Conservation (phyloP, 768 basidiomycete species). For the Rhizopogon roseolus region DNA sequence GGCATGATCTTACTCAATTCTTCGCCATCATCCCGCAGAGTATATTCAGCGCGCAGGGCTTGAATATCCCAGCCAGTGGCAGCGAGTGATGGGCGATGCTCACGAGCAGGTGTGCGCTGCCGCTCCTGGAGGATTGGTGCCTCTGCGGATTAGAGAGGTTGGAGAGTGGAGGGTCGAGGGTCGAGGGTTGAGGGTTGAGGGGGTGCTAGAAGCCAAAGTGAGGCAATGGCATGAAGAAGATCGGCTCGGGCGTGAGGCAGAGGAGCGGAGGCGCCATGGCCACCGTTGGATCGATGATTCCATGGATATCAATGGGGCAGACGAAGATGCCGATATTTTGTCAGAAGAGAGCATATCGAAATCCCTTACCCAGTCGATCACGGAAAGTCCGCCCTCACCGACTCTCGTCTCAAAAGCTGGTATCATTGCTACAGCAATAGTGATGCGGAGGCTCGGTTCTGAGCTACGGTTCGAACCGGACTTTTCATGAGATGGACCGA, state of each 20-base stretch:
- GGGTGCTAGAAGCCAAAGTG: constrained; percentile 63
- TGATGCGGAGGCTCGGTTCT: too few species aligned
- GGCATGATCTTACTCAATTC: constrained; percentile 67
- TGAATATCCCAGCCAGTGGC: constrained; percentile 27
- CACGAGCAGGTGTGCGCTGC: constrained; percentile 62
- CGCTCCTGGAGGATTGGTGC: constrained; percentile 92
- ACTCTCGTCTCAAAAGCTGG: constrained; percentile 99
- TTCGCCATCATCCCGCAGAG: constrained; percentile 56
- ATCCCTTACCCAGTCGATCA: constrained; percentile 75
- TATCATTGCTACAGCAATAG: constrained; percentile 92
- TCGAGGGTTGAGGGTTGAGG: constrained; percentile 59
- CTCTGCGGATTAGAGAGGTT: constrained; percentile 97
- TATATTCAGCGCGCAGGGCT: constrained; percentile 42
- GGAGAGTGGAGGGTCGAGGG: constrained; percentile 73
- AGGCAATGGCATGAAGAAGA: constrained; percentile 68
- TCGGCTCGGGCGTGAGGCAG: constrained; percentile 57
- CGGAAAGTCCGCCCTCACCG: constrained; percentile 99
- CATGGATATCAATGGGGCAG: constrained; percentile 68
- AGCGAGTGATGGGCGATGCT: constrained; percentile 61
- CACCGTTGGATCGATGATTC: constrained; percentile 60
- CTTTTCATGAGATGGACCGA: too few species aligned
- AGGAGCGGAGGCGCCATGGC: constrained; percentile 60
- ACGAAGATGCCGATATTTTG: constrained; percentile 41
- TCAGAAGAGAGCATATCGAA: constrained; percentile 27
- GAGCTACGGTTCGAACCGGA: too few species aligned